These are phyloP conservation scores for Herpotrichia juniperi DNA, from an alignment of 2,329 filamentous ascomycete genomes.

Conservation along the genomic window DNA sequence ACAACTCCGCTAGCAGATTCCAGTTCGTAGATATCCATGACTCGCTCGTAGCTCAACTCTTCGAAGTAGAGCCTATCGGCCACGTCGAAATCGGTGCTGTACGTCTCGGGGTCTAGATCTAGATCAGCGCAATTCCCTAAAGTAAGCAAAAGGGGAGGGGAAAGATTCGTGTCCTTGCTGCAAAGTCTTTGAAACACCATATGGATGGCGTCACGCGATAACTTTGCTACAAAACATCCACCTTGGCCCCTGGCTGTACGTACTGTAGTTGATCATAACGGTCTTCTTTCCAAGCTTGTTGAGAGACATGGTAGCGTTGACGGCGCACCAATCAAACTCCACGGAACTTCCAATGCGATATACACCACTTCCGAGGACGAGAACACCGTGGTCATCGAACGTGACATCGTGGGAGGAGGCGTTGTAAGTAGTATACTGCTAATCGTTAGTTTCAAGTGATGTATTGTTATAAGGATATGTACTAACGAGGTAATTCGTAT, in stretches of 20 bases:
- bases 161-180: too few species aligned
- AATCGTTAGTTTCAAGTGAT: conserved; percentile 1
- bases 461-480: background rate
- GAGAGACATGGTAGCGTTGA: conserved; percentile 84
- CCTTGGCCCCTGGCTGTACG: too few species aligned
- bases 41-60: conserved; percentile 93
- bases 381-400: conserved; percentile 88
- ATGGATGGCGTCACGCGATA: background rate
- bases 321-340: conserved; percentile 98
- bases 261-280: conserved; percentile 97
- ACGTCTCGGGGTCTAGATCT: conserved; percentile 86
- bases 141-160: too few species aligned
- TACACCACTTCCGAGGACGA: conserved; percentile 92
- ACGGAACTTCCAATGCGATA: conserved; percentile 98
- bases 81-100: conserved; percentile 82
- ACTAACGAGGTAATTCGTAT: conserved; percentile 75
- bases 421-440: conserved; percentile 90
- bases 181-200: too few species aligned
- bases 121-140: too few species aligned
- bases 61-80: conserved; percentile 96
- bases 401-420: conserved; percentile 90
- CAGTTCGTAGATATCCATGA: conserved; percentile 98
- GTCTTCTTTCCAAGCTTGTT: conserved; percentile 93
- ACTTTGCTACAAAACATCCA: conserved; percentile 2
- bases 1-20: conserved; percentile 86